Base-by-base conservation (phyloP, 2,329 filamentous ascomycete genomes). In the Furcasterigmium furcatum region DNA sequence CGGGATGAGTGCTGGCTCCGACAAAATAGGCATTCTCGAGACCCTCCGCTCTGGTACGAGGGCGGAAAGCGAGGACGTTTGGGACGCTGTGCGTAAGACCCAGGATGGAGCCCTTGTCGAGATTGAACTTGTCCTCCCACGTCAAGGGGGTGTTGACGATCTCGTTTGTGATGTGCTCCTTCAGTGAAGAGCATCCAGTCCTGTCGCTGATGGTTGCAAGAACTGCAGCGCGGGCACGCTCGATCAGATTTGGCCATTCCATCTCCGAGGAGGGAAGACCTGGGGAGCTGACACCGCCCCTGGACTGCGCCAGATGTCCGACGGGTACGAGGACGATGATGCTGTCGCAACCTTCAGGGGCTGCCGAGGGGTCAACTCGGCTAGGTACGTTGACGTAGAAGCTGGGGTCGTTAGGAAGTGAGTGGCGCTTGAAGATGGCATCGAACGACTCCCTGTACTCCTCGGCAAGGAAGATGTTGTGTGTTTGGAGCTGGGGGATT, bases 301-400 rank as follows among this genome's bases (percentile, higher is more conserved):
- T 55, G 8, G 79, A 81, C 39, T 66, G 73, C 21, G 77, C 63
- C 2, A 89, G 70, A 58, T 89, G 85, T 1, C 87, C 86, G 2
- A 87, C 82, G 0, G 87, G 87, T 0, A 90, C 84, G 6, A 90
- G 73, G 2, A 87, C 82, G 13, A 88, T 82, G 39, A 90, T 64
- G 2, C 77, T 71, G 56, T 91, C 87, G 53, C 76, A 77, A 2
- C 77, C 81, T 3, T 71, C 61, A 0, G 87, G 87, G 0, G 87
- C 85, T 1, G 87, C 87, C 1, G 75, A 75, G 0, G 80, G 68
- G 52, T 90, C 87, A 8, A 88, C 74, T 12, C 85, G 76, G 39
- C 78, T 85, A 1, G 87, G 87, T 0, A 90, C 85, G 58, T 90
- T 88, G 63, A 90, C 78, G 63, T 90, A 90, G 69, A 90, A 91